Evolutionary conservation across 2,329 filamentous ascomycete genomes (phyloP).

Genomic region (Fusarium dlaminii): DNA sequence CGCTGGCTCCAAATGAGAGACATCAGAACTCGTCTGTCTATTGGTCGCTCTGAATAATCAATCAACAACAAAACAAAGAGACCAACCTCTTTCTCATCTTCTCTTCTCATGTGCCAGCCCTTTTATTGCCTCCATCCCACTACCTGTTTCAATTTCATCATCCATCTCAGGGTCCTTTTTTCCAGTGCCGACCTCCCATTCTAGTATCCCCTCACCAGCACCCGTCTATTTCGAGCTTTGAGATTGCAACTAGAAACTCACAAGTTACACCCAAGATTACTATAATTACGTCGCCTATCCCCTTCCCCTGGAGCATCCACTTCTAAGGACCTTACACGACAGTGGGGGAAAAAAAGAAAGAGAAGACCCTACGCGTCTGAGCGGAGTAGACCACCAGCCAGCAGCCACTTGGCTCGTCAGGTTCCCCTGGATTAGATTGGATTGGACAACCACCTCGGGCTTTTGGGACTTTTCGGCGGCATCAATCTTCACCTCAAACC

Average conservation of each 20-base stretch:
- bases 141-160: conserved; percentile 28
- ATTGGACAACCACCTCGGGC: conserved; percentile 25
- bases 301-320: background rate
- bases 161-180: conserved; percentile 18
- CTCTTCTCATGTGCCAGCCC: conserved; percentile 12
- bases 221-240: background rate
- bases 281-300: conserved; percentile 12
- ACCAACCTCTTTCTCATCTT: conserved; percentile 16
- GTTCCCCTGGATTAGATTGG: conserved; percentile 40
- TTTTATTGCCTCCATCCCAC: background rate
- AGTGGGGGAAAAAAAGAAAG: conserved; percentile 13
- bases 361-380: conserved; percentile 41
- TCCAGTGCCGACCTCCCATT: background rate
- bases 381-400: conserved; percentile 27
- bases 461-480: conserved; percentile 32
- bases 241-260: conserved; percentile 3
- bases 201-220: background rate
- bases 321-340: background rate
- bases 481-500: conserved; percentile 22
- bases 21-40: background rate
- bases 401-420: conserved; percentile 34
- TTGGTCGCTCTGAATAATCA: conserved; percentile 25
- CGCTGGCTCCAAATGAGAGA: conserved; percentile 11
- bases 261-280: background rate
- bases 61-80: conserved; percentile 36